These are phyloP conservation scores for Penicillium sp. DNA, from an alignment of 2,329 filamentous ascomycete genomes.

Conservation along the genomic window DNA sequence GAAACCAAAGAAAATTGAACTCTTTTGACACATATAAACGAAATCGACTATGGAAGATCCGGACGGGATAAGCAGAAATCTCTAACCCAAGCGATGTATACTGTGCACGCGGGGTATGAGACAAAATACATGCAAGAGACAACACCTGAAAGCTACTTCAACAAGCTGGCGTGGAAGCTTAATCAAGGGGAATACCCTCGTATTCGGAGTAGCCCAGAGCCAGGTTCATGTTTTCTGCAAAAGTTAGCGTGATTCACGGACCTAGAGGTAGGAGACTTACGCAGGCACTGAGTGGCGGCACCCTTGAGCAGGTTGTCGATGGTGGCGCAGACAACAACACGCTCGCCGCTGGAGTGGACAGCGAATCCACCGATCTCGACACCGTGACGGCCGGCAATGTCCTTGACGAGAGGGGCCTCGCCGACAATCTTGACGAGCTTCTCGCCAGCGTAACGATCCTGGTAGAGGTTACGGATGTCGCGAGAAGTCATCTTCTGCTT, in stretches of 20 bases:
- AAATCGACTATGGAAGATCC: constrained; percentile 26
- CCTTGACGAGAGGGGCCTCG: constrained; percentile 82
- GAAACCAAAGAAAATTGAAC: constrained; percentile 9
- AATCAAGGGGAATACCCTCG: constrained; percentile 74
- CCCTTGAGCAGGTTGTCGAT: constrained; percentile 96
- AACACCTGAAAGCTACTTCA: constrained; percentile 7
- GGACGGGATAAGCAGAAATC: constrained; percentile 20
- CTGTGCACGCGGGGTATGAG: constrained; percentile 35
- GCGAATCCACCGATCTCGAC: constrained; percentile 95
- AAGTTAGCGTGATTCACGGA: constrained; percentile 8
- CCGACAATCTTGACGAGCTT: constrained; percentile 91
- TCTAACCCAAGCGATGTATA: constrained; percentile 30
- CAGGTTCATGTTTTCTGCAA: constrained; percentile 85
- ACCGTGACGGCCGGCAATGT: constrained; percentile 80
- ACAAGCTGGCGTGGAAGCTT: constrained; percentile 15
- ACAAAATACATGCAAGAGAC: constrained; percentile 19
- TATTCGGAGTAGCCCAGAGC: constrained; percentile 87
- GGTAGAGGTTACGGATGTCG: constrained; percentile 91
- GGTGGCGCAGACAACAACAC: constrained; percentile 90
- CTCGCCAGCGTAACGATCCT: constrained; percentile 94
- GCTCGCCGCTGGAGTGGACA: constrained; percentile 84
- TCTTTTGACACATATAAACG: constrained; percentile 12
- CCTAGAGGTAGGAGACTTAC: constrained; percentile 55
- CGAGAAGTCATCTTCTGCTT: constrained; percentile 84
- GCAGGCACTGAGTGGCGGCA: constrained; percentile 87